phyloP scores from a whole-genome alignment of 2,329 filamentous ascomycete species.

The Lecanicillium sp. region DNA sequence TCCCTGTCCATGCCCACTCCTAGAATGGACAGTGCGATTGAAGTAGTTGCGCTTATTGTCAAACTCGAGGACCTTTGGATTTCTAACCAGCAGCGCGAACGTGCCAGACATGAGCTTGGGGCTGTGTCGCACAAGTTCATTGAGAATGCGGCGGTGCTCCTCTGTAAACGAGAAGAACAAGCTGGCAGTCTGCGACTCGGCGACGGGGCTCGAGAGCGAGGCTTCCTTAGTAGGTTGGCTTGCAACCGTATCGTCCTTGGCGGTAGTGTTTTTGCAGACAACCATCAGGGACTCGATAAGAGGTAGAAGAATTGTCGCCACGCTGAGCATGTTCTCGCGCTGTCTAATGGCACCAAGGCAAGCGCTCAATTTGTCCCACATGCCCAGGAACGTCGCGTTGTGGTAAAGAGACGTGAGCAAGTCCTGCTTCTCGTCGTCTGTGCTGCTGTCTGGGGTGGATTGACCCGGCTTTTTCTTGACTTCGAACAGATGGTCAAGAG shows the following conservation, averaged over 20 bases:
- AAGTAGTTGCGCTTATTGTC: constrained; percentile 99
- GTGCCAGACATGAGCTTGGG: constrained; percentile 98
- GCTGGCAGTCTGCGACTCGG: constrained; percentile 76
- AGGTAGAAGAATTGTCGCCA: constrained; percentile 89
- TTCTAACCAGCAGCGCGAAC: constrained; percentile 92
- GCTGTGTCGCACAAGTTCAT: constrained; percentile 94
- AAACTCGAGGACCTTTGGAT: constrained; percentile 97
- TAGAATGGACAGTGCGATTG: constrained; percentile 78
- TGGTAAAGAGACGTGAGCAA: constrained; percentile 84
- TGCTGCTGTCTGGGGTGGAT: constrained; percentile 44
- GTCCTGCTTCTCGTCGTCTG: constrained; percentile 66
- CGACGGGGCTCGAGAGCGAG: constrained; percentile 64
- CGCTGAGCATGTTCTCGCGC: constrained; percentile 92
- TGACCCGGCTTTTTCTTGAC: constrained; percentile 60
- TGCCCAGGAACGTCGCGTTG: constrained; percentile 78
- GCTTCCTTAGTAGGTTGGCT: constrained; percentile 56
- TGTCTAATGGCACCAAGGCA: constrained; percentile 84
- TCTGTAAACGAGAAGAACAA: constrained; percentile 98
- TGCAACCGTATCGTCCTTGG: constrained; percentile 58
- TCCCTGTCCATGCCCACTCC: constrained; percentile 59
- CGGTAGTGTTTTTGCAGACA: constrained; percentile 93
- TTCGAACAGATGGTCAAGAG: constrained; percentile 92
- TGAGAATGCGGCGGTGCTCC: constrained; percentile 94
- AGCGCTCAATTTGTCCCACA: constrained; percentile 89
- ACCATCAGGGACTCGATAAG: constrained; percentile 98